A percentile compares a stretch with the other conserved stretches of the same genome.
phyloP scores from a whole-genome alignment of 805 yeast genomes.

The Metschnikowia proteae region DNA sequence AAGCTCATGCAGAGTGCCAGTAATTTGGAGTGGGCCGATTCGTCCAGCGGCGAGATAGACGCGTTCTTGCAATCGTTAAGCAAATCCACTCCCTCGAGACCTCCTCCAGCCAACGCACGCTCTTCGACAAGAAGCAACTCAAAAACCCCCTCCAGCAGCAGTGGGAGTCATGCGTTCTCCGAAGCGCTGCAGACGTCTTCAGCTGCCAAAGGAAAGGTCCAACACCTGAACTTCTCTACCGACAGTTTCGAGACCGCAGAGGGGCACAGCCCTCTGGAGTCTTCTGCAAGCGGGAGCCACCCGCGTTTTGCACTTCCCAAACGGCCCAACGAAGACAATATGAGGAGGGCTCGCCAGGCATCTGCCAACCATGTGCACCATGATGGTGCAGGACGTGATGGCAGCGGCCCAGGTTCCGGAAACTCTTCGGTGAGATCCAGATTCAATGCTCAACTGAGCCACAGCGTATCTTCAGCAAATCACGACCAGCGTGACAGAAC shows the following conservation, averaged over 20 bases:
- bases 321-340: conserved; percentile 14
- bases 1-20: conserved; percentile 36
- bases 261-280: background rate
- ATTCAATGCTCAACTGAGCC: background rate
- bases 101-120: background rate
- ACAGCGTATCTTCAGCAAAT: background rate
- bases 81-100: background rate
- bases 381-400: background rate
- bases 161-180: background rate
- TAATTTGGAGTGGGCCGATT: conserved; percentile 1
- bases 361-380: conserved; percentile 9
- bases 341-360: conserved; percentile 16
- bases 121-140: background rate
- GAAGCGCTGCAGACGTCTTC: background rate
- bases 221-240: conserved; percentile 3
- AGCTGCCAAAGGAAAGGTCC: background rate
- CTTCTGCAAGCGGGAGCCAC: background rate
- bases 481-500: background rate
- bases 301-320: conserved; percentile 13
- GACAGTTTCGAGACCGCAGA: conserved; percentile 19
- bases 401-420: background rate
- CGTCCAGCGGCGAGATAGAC: background rate
- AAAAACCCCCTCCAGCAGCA: background rate
- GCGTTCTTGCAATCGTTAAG: background rate
- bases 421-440: background rate